Percentiles rank a stretch among this genome's conserved stretches.
These are phyloP conservation scores for Neurospora crassa DNA, from an alignment of 2,329 filamentous ascomycete genomes.

Conservation along the genomic window DNA sequence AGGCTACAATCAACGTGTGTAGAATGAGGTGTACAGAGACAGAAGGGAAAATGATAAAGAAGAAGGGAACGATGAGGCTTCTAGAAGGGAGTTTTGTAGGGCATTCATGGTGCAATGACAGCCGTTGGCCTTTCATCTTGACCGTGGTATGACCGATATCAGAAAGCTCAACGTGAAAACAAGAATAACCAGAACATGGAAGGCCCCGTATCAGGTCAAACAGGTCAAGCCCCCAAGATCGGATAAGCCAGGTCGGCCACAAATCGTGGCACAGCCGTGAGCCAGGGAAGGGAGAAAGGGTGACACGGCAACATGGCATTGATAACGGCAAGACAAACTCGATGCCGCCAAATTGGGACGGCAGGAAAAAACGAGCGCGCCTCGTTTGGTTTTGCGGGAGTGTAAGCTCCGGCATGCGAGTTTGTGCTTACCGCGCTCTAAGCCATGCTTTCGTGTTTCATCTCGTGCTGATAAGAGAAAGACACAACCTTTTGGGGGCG, in stretches of 20 bases:
- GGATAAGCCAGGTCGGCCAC: slow-evolving; percentile 10
- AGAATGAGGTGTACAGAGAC: not conserved
- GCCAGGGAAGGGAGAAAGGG: slow-evolving; percentile 10
- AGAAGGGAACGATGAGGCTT: not conserved
- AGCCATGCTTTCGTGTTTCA: slow-evolving; percentile 7
- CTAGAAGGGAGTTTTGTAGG: slow-evolving; percentile 2
- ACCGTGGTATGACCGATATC: slow-evolving; percentile 11
- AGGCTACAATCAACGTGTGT: not conserved
- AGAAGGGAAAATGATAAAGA: not conserved
- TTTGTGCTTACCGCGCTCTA: slow-evolving; percentile 16
- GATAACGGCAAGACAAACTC: not conserved
- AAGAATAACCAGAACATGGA: slow-evolving; percentile 6
- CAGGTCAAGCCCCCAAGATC: slow-evolving; percentile 12
- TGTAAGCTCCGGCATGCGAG: slow-evolving; percentile 10
- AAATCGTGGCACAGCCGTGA: slow-evolving; percentile 12
- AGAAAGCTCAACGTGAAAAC: slow-evolving; percentile 6
- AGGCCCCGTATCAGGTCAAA: slow-evolving; percentile 13
- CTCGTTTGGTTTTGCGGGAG: slow-evolving; percentile 11
- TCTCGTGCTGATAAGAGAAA: slow-evolving; percentile 10
- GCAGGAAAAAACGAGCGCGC: slow-evolving; percentile 4
- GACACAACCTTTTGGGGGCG: not conserved
- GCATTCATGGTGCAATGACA: slow-evolving; percentile 2
- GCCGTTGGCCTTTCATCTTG: slow-evolving; percentile 3
- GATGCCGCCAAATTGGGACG: slow-evolving; percentile 5
- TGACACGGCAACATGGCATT: slow-evolving; percentile 13